phyloP scores from a whole-genome alignment of 495 filamentous ascomycete genomes.

The Lophium mytilinum region DNA sequence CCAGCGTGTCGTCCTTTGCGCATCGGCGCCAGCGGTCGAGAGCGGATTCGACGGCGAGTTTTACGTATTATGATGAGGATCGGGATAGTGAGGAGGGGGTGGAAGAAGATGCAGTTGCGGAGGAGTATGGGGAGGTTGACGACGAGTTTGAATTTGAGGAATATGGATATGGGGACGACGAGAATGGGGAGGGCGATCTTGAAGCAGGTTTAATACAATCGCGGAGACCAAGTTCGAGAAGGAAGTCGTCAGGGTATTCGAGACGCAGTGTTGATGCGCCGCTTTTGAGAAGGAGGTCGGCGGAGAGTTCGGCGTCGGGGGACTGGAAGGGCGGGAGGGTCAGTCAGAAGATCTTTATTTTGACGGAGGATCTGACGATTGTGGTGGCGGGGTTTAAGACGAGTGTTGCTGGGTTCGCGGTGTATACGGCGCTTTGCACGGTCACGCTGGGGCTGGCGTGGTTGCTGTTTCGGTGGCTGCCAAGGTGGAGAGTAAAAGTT shows the following conservation, averaged over 20 bases:
- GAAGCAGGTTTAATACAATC: conserved; percentile 25
- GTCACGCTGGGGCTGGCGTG: conserved; percentile 69
- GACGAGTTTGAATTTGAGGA: conserved; percentile 26
- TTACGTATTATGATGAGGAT: conserved; percentile 67
- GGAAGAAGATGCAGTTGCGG: conserved; percentile 37
- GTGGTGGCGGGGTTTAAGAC: conserved; percentile 87
- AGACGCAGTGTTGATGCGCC: conserved; percentile 56
- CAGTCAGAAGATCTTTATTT: conserved; percentile 87
- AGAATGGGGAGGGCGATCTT: conserved; percentile 16
- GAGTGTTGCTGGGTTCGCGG: conserved; percentile 52
- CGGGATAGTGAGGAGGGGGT: conserved; percentile 38
- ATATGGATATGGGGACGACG: conserved; percentile 4
- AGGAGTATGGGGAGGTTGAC: conserved; percentile 35
- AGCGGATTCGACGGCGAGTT: conserved; percentile 78
- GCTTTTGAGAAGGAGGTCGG: conserved; percentile 58
- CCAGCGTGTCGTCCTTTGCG: conserved; percentile 78
- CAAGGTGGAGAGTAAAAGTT: conserved; percentile 72
- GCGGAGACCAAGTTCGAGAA: conserved; percentile 26
- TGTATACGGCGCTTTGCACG: conserved; percentile 62
- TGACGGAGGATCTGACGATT: conserved; percentile 86
- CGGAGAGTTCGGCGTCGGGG: conserved; percentile 48
- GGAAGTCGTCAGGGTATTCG: conserved; percentile 47
- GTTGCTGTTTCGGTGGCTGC: conserved; percentile 82
- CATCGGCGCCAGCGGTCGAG: conserved; percentile 65
- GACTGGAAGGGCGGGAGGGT: conserved; percentile 44